Conservation (phyloP, 352 stramenopile species). For the Peronosclerospora sorghi region DNA sequence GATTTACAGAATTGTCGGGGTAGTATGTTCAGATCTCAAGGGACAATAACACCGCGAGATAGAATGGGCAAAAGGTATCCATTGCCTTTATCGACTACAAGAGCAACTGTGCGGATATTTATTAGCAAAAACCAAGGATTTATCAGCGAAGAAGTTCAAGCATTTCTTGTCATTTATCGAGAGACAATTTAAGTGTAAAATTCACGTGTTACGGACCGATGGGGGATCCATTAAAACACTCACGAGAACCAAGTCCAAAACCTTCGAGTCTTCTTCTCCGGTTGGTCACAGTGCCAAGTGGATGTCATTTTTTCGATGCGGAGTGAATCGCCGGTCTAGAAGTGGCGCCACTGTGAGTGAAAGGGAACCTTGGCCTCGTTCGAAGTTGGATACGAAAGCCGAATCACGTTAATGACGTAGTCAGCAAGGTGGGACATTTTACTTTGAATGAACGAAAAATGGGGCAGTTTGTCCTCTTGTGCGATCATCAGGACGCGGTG, state of each 20-base stretch:
- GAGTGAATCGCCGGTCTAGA: constrained; percentile 62
- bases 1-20: too few species aligned
- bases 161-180: too few species aligned
- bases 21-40: too few species aligned
- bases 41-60: too few species aligned
- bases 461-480: constrained; percentile 32
- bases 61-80: too few species aligned
- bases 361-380: constrained; percentile 53
- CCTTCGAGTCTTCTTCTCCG: constrained; percentile 44
- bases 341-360: constrained; percentile 72
- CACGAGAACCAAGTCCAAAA: constrained; percentile 70
- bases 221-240: constrained; percentile 73
- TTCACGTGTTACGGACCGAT: too few species aligned
- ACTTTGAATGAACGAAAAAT: constrained; percentile 43
- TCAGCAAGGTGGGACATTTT: constrained; percentile 55
- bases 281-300: constrained; percentile 32
- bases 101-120: too few species aligned
- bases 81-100: too few species aligned
- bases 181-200: too few species aligned
- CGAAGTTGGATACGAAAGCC: constrained; percentile 35
- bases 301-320: constrained; percentile 41
- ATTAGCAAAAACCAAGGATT: too few species aligned
- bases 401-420: constrained; percentile 62
- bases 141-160: too few species aligned
- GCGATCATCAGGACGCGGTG: constrained; percentile 49